Conservation (phyloP, 441 rosid species). For the Pelargonium citronellum region DNA sequence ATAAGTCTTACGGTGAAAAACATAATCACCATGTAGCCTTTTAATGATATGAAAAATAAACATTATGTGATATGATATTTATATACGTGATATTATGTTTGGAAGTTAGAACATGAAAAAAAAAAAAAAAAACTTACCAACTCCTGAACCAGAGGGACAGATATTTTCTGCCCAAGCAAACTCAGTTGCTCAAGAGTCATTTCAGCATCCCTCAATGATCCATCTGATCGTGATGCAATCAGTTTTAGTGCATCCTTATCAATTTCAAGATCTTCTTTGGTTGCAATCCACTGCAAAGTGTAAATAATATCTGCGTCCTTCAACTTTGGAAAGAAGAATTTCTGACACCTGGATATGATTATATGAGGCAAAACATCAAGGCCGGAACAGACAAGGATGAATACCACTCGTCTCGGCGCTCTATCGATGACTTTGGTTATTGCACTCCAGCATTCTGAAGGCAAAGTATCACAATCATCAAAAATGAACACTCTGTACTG, state of each 20-base stretch:
- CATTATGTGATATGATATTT: not conserved
- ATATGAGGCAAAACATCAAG: conserved; percentile 92
- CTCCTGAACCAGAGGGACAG: conserved; percentile 86
- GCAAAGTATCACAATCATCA: conserved; percentile 79
- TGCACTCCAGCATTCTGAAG: conserved; percentile 76
- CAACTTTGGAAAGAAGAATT: conserved; percentile 91
- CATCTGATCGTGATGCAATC: conserved; percentile 93
- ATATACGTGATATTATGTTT: not conserved
- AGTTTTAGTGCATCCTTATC: conserved; percentile 89
- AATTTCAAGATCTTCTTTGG: conserved; percentile 72
- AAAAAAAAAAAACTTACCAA: conserved; percentile 42
- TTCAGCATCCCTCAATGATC: conserved; percentile 93
- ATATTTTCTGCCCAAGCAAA: conserved; percentile 84
- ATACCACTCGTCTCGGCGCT: conserved; percentile 77
- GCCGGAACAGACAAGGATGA: conserved; percentile 81
- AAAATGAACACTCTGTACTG: conserved; percentile 73
- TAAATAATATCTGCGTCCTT: conserved; percentile 82
- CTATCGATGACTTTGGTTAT: conserved; percentile 81
- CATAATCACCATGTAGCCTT: not conserved
- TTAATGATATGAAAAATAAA: not conserved
- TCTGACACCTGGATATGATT: conserved; percentile 91
- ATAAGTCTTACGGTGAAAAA: not conserved
- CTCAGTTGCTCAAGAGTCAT: conserved; percentile 97
- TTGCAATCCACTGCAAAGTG: conserved; percentile 75
- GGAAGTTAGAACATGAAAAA: not conserved